These are phyloP conservation scores for Aureobasidium subglaciale DNA, from an alignment of 2,329 filamentous ascomycete genomes.

Conservation along the genomic window DNA sequence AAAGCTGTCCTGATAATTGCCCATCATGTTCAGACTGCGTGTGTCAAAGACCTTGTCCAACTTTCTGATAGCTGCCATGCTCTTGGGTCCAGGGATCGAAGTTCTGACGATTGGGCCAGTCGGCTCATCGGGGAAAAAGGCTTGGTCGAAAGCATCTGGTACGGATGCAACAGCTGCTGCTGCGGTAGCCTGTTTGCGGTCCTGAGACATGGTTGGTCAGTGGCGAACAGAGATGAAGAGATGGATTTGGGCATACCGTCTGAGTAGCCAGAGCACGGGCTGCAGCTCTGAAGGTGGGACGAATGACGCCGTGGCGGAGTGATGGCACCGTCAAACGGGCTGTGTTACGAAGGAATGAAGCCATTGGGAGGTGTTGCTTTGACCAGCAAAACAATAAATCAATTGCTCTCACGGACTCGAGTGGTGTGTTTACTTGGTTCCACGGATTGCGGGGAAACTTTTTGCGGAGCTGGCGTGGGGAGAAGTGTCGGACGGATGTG, in stretches of 20 bases:
- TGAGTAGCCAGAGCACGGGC: slow-evolving; percentile 16
- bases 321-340: slow-evolving; percentile 25
- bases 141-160: slow-evolving; percentile 30
- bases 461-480: neutral
- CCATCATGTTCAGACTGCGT: slow-evolving; percentile 71
- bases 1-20: slow-evolving; percentile 61
- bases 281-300: slow-evolving; percentile 18
- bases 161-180: slow-evolving; percentile 12
- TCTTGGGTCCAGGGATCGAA: slow-evolving; percentile 65
- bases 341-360: slow-evolving; percentile 26
- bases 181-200: slow-evolving; percentile 19
- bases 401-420: neutral
- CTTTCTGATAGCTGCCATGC: slow-evolving; percentile 57
- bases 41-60: slow-evolving; percentile 75
- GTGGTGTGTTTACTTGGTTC: neutral
- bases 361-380: slow-evolving; percentile 20
- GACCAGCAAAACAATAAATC: neutral
- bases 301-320: slow-evolving; percentile 18
- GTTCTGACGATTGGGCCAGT: slow-evolving; percentile 44
- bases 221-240: neutral
- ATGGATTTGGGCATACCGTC: neutral
- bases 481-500: neutral
- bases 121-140: slow-evolving; percentile 53
- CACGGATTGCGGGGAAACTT: slow-evolving; percentile 5
- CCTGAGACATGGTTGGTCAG: neutral